phyloP scores from a whole-genome alignment of 306 rosid genomes.

The Acacia acuminata region DNA sequence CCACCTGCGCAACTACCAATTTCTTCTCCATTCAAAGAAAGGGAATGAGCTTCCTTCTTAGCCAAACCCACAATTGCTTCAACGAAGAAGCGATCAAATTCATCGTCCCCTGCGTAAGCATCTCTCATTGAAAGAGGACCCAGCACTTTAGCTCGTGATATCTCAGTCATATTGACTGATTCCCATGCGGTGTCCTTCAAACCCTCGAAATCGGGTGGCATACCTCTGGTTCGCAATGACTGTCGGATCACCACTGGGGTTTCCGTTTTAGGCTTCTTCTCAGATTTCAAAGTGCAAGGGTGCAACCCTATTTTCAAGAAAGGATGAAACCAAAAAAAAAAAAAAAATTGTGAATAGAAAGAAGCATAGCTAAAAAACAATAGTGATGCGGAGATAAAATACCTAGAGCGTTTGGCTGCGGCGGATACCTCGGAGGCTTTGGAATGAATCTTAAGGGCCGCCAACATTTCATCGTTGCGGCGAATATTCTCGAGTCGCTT shows the following conservation, averaged over 20 bases:
- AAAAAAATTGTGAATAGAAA: background rate
- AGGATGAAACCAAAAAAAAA: background rate
- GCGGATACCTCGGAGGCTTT: slow-evolving; percentile 60
- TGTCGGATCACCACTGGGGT: slow-evolving; percentile 64
- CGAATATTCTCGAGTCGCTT: slow-evolving; percentile 88
- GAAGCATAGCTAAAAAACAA: background rate
- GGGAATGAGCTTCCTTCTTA: slow-evolving; percentile 30
- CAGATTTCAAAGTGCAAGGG: slow-evolving; percentile 44
- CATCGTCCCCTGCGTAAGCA: slow-evolving; percentile 37
- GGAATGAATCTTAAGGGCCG: slow-evolving; percentile 78
- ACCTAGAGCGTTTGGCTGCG: slow-evolving; percentile 73
- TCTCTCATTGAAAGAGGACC: slow-evolving; percentile 61
- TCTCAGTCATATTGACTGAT: background rate
- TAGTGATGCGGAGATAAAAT: background rate
- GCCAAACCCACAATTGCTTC: slow-evolving; percentile 47
- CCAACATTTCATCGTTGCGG: slow-evolving; percentile 82
- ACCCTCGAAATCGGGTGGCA: slow-evolving; percentile 58
- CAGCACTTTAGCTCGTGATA: slow-evolving; percentile 24
- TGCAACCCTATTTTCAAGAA: slow-evolving; percentile 41
- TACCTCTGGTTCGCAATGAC: slow-evolving; percentile 71
- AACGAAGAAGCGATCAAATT: slow-evolving; percentile 41
- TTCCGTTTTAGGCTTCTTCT: slow-evolving; percentile 56
- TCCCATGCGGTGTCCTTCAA: slow-evolving; percentile 25
- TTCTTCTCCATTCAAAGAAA: background rate
- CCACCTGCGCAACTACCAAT: background rate